These are phyloP conservation scores for Metarhizium anisopliae DNA, from an alignment of 2,329 filamentous ascomycete genomes.

Conservation along the genomic window DNA sequence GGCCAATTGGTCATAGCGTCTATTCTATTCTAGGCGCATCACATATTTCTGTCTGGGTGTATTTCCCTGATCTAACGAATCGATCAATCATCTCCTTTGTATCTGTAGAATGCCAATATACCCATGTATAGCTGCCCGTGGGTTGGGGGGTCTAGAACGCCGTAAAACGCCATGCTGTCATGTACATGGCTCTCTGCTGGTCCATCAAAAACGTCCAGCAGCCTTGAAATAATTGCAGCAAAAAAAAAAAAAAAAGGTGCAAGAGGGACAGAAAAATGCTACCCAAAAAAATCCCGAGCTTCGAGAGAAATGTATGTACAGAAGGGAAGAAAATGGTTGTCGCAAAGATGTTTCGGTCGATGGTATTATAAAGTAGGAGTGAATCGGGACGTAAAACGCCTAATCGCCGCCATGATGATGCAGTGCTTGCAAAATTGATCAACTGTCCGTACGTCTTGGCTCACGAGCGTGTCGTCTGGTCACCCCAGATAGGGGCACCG, in stretches of 20 bases:
- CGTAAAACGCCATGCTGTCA: constrained; percentile 6
- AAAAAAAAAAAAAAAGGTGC: background rate
- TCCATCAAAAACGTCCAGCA: background rate
- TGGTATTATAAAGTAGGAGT: constrained; percentile 4
- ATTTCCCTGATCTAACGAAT: background rate
- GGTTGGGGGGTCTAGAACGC: background rate
- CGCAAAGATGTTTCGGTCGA: background rate
- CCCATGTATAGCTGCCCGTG: background rate
- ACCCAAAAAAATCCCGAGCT: background rate
- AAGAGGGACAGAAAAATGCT: background rate
- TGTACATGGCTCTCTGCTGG: background rate
- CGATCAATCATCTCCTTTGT: background rate
- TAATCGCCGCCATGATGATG: background rate
- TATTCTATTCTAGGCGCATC: background rate
- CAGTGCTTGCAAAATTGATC: background rate
- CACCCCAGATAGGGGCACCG: constrained; percentile 49
- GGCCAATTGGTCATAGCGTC: background rate
- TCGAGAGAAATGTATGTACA: background rate
- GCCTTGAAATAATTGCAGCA: background rate
- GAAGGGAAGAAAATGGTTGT: background rate
- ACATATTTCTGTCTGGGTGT: background rate
- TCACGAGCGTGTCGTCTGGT: constrained; percentile 7
- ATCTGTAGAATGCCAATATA: background rate
- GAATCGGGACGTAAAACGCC: background rate
- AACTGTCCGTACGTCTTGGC: constrained; percentile 8